Evolutionary conservation across 169 alveolate genomes (phyloP).

Genomic region (Plasmodium berghei): DNA sequence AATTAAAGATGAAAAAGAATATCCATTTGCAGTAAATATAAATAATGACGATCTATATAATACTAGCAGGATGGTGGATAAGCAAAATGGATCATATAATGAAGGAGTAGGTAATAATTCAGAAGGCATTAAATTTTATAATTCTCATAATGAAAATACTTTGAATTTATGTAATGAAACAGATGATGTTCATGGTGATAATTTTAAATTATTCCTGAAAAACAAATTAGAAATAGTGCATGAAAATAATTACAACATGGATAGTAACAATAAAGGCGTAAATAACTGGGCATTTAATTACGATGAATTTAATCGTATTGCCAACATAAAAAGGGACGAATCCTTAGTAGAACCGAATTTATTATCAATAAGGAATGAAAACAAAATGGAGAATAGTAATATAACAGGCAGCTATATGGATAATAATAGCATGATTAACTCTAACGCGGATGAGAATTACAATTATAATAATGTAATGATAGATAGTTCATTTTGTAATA

Average conservation of each 20-base stretch:
- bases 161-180: constrained; percentile 15
- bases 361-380: background rate
- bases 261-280: background rate
- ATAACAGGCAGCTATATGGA: background rate
- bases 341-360: background rate
- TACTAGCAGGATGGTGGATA: too few relatives aligned
- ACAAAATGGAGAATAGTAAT: background rate
- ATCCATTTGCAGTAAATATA: background rate
- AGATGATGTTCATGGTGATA: background rate
- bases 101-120: background rate
- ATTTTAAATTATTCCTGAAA: constrained; percentile 20
- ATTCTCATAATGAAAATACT: background rate
- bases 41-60: too few relatives aligned
- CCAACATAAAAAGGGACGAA: background rate
- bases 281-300: background rate
- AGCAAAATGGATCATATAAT: background rate
- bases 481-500: background rate
- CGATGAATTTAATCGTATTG: background rate
- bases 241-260: background rate
- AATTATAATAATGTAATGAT: background rate
- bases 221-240: background rate
- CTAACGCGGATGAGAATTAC: background rate
- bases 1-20: constrained; percentile 2
- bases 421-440: background rate
- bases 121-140: constrained; percentile 2